Conservation (phyloP, 805 yeast species). For the Candida morakotiae region DNA sequence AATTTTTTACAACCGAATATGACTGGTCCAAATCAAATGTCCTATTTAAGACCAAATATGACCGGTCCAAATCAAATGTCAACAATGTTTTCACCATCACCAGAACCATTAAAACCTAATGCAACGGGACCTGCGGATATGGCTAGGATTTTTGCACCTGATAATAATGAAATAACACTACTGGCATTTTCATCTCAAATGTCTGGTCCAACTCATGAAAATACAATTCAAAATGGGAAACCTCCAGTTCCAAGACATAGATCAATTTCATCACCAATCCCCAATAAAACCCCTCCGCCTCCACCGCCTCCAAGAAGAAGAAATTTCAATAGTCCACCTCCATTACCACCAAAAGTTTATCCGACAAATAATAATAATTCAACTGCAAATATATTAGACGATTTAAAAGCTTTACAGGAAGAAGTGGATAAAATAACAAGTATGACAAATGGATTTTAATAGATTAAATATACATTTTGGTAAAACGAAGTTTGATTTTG, state of each 20-base stretch:
- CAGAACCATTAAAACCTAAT: constrained; percentile 21
- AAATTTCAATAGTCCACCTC: constrained; percentile 21
- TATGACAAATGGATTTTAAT: constrained; percentile 41
- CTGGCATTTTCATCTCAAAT: constrained; percentile 39
- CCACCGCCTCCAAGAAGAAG: constrained; percentile 40
- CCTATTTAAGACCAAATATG: constrained; percentile 38
- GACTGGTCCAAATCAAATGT: constrained; percentile 45
- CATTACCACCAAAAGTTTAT: constrained; percentile 20
- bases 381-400: constrained; percentile 55
- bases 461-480: constrained; percentile 3
- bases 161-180: constrained; percentile 21
- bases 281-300: constrained; percentile 25
- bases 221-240: constrained; percentile 33
- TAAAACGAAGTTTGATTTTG: too few species aligned
- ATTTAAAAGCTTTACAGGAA: constrained; percentile 61
- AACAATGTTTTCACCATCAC: constrained; percentile 21
- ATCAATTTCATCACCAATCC: constrained; percentile 21
- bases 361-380: constrained; percentile 18
- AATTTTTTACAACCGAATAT: constrained; percentile 34
- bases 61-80: constrained; percentile 45
- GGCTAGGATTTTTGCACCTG: constrained; percentile 28
- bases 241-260: constrained; percentile 30
- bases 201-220: constrained; percentile 33
- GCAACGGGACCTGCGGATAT: constrained; percentile 31
- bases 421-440: constrained; percentile 59